Conservation (phyloP, 441 rosid genomes). For the Macaranga tanarius region DNA sequence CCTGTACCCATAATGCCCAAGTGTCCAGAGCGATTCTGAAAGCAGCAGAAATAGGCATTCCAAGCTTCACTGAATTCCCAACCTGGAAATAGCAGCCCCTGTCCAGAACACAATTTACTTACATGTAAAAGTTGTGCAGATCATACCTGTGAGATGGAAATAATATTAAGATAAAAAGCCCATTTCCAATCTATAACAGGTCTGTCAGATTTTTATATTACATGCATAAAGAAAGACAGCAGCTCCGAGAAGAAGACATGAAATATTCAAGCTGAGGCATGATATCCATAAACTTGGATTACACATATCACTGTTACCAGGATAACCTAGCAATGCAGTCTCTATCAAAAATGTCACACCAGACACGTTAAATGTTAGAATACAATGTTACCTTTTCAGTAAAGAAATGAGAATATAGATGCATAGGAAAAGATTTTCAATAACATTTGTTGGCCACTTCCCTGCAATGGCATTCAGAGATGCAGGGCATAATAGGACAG, state of each 20-base stretch:
- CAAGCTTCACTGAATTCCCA: conserved; percentile 63
- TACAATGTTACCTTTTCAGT: background rate
- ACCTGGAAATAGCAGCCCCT: conserved; percentile 87
- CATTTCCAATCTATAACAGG: background rate
- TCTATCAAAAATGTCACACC: too few relatives aligned
- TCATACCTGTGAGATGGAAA: background rate
- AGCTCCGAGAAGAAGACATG: background rate
- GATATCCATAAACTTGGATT: background rate
- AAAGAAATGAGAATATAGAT: background rate
- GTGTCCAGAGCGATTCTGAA: conserved; percentile 62
- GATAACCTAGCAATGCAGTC: background rate
- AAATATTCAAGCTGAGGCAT: background rate
- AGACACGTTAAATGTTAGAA: background rate
- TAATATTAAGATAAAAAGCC: background rate
- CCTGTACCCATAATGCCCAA: conserved; percentile 72
- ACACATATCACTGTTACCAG: background rate
- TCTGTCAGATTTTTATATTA: background rate
- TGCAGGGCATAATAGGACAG: background rate
- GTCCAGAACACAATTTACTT: conserved; percentile 35
- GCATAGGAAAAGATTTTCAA: background rate
- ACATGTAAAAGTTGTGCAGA: conserved; percentile 17
- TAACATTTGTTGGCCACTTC: too few relatives aligned
- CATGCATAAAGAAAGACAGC: background rate
- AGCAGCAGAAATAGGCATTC: conserved; percentile 73
- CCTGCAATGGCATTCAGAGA: background rate